phyloP scores from a whole-genome alignment of 1,284 basidiomycete genomes.

The Malassezia pachydermatis region DNA sequence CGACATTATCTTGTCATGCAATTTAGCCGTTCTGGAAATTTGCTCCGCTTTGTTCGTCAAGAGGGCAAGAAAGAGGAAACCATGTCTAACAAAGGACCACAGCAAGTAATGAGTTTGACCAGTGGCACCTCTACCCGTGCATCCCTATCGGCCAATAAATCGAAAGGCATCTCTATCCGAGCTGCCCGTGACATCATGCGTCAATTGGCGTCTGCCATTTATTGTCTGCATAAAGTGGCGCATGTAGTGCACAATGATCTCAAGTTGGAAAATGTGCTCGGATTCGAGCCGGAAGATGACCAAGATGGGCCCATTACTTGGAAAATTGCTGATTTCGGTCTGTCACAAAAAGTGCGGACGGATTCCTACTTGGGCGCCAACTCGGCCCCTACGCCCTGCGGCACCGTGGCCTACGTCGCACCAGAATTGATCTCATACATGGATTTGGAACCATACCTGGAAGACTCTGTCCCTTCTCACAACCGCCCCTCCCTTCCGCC shows the following conservation, averaged over 20 bases:
- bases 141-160: background rate
- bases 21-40: conserved; percentile 3
- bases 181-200: conserved; percentile 6
- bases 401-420: conserved; percentile 9
- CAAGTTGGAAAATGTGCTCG: conserved; percentile 55
- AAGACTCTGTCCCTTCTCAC: conserved; percentile 5
- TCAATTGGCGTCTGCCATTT: conserved; percentile 5
- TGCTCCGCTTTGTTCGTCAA: conserved; percentile 1
- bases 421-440: conserved; percentile 11
- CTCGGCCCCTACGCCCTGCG: background rate
- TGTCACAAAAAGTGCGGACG: conserved; percentile 34
- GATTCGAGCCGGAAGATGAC: conserved; percentile 54
- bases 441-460: background rate
- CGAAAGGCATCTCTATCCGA: conserved; percentile 2
- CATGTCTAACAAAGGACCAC: too few species aligned
- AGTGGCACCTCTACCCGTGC: background rate
- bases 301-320: background rate
- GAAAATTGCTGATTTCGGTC: conserved; percentile 55
- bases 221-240: conserved; percentile 9
- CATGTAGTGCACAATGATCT: conserved; percentile 53
- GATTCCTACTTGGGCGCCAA: background rate
- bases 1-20: conserved; percentile 9
- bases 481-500: background rate
- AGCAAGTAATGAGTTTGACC: background rate
- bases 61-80: background rate